Evolutionary conservation across 805 yeast species (phyloP).

Genomic region (Starmerella roubikii): DNA sequence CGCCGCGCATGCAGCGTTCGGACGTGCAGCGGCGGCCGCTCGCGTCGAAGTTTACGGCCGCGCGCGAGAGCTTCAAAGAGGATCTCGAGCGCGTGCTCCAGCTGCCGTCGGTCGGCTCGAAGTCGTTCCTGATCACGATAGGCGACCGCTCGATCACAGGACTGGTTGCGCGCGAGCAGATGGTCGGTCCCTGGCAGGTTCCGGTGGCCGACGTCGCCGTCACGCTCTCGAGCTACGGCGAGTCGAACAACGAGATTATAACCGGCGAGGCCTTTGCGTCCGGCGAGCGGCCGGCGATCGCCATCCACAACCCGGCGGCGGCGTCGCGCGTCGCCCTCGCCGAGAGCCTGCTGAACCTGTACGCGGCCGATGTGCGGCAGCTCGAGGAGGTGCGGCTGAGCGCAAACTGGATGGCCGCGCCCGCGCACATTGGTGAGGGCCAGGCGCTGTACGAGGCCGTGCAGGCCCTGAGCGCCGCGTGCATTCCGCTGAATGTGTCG

Average conservation of each 20-base stretch:
- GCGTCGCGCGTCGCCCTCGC: constrained; percentile 94
- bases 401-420: constrained; percentile 99
- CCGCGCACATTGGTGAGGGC: constrained; percentile 91
- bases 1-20: constrained; percentile 82
- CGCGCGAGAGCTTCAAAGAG: constrained; percentile 33
- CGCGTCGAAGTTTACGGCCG: constrained; percentile 24
- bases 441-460: constrained; percentile 91
- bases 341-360: constrained; percentile 74
- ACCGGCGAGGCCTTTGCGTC: constrained; percentile 97
- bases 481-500: constrained; percentile 81
- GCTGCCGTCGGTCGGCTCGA: constrained; percentile 89
- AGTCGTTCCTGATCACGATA: constrained; percentile 87
- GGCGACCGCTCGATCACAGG: constrained; percentile 98
- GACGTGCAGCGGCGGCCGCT: constrained; percentile 50
- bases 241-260: constrained; percentile 41
- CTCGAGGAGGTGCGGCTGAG: constrained; percentile 69
- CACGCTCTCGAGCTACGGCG: constrained; percentile 80
- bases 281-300: constrained; percentile 92
- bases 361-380: constrained; percentile 76
- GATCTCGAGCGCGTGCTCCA: constrained; percentile 72
- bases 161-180: constrained; percentile 89
- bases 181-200: constrained; percentile 99
- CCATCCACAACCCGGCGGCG: constrained; percentile 75
- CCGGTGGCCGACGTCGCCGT: constrained; percentile 99
- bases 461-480: constrained; percentile 89